These are phyloP conservation scores for Cornus suecica DNA, from an alignment of 148 eudicot species.

Conservation along the genomic window DNA sequence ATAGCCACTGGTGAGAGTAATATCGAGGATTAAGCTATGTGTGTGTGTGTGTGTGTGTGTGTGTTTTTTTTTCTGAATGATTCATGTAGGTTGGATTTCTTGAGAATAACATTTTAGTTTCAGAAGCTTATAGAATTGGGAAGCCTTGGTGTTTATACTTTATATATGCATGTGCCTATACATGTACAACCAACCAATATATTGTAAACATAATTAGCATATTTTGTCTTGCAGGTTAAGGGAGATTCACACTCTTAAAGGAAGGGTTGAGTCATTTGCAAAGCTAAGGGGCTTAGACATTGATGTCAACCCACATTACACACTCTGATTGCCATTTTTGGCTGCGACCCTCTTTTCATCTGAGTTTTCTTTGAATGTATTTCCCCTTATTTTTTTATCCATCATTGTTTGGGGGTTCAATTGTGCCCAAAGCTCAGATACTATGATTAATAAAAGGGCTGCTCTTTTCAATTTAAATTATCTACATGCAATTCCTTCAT, in stretches of 20 bases:
- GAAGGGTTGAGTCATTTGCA: conserved; percentile 31
- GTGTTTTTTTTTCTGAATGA: too few species aligned
- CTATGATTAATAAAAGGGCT: not conserved
- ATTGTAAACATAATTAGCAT: not conserved
- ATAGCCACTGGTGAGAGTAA: too few species aligned
- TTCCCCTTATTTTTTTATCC: not conserved
- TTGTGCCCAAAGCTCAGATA: not conserved
- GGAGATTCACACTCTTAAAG: conserved; percentile 41
- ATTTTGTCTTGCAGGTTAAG: conserved; percentile 40
- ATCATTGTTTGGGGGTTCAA: not conserved
- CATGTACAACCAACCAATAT: not conserved
- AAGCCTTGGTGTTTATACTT: not conserved
- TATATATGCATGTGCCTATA: not conserved
- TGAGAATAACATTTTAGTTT: not conserved
- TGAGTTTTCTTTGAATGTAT: not conserved
- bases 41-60: too few species aligned
- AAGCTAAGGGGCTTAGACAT: conserved; percentile 46
- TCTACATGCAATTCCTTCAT: not conserved
- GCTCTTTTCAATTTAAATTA: not conserved
- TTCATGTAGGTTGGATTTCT: too few species aligned
- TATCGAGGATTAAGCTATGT: not conserved
- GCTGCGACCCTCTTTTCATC: not conserved
- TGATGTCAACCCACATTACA: conserved; percentile 35
- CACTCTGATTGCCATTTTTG: conserved; percentile 15
- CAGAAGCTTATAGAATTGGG: not conserved